Evolutionary conservation across 495 filamentous ascomycete genomes (phyloP).

Genomic region (Talaromyces thailandensis): DNA sequence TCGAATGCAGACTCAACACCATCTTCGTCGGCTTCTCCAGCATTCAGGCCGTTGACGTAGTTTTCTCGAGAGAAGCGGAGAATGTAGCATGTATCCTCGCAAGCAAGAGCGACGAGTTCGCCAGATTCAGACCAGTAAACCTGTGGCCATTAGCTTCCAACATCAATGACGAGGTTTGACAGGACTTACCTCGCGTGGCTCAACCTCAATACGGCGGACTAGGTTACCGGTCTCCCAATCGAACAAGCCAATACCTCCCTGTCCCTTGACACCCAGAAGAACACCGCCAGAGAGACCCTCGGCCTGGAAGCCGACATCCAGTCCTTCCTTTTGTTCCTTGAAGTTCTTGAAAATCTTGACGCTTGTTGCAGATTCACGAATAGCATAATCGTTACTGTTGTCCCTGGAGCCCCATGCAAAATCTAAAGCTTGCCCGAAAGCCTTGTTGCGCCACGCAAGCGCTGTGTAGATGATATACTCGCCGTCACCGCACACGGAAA

Average conservation of each 20-base stretch:
- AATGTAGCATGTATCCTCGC: constrained; percentile 93
- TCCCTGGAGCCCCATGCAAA: constrained; percentile 98
- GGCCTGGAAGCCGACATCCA: constrained; percentile 93
- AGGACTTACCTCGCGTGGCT: constrained; percentile 60
- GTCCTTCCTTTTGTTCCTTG: constrained; percentile 77
- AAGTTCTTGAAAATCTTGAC: constrained; percentile 98
- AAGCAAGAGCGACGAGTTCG: constrained; percentile 85
- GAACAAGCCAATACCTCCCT: constrained; percentile 90
- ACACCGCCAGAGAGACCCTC: constrained; percentile 87
- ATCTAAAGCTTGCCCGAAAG: constrained; percentile 88
- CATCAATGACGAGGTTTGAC: neutral
- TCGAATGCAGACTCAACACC: constrained; percentile 97
- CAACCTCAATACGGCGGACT: constrained; percentile 91
- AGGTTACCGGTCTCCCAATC: constrained; percentile 89
- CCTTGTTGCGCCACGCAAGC: constrained; percentile 94
- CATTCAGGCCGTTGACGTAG: constrained; percentile 71
- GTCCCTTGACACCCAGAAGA: constrained; percentile 89
- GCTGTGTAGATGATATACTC: constrained; percentile 99
- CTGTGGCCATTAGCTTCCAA: constrained; percentile 26
- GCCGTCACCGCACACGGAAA: constrained; percentile 93
- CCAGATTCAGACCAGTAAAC: constrained; percentile 98
- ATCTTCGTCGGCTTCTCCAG: constrained; percentile 82
- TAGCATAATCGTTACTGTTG: constrained; percentile 97
- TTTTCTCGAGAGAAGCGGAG: constrained; percentile 82
- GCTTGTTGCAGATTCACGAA: constrained; percentile 84